Conservation (phyloP, 2,329 filamentous ascomycete genomes). For the Pyricularia pennisetigena region DNA sequence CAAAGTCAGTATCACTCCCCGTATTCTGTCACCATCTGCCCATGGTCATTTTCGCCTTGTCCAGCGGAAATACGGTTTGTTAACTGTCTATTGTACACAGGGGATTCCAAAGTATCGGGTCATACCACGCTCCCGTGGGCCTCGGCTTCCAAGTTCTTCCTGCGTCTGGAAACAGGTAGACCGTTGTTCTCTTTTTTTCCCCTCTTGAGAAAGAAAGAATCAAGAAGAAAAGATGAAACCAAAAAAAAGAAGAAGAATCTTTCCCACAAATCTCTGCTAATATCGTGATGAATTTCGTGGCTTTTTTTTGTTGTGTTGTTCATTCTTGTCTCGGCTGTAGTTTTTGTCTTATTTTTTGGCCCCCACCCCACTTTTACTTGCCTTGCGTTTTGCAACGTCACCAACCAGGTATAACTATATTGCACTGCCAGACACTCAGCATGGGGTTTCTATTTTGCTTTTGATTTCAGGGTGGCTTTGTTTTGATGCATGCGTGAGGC, state of each 20-base stretch:
- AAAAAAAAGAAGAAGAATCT: conserved; percentile 1
- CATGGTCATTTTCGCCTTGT: not conserved
- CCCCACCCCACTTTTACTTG: too few species aligned
- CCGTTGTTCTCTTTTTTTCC: not conserved
- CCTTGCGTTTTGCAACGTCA: not conserved
- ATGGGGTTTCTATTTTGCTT: not conserved
- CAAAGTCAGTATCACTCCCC: conserved; percentile 31
- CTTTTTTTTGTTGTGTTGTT: not conserved
- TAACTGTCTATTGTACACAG: conserved; percentile 24
- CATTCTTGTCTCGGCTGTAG: not conserved
- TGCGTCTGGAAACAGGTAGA: conserved; percentile 23
- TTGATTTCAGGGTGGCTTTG: not conserved
- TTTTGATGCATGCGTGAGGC: not conserved
- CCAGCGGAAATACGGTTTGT: conserved; percentile 4
- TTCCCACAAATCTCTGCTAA: not conserved
- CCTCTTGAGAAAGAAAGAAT: not conserved
- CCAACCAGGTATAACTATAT: not conserved
- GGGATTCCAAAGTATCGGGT: conserved; percentile 56
- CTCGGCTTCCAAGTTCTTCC: conserved; percentile 32
- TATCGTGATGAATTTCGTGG: not conserved
- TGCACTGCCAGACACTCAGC: not conserved
- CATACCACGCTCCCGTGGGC: conserved; percentile 48
- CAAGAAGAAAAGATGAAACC: not conserved
- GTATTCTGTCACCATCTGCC: not conserved
- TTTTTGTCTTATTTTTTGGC: not conserved